Base-by-base conservation (phyloP, 306 rosid genomes). In the Phaseolus lunatus region DNA sequence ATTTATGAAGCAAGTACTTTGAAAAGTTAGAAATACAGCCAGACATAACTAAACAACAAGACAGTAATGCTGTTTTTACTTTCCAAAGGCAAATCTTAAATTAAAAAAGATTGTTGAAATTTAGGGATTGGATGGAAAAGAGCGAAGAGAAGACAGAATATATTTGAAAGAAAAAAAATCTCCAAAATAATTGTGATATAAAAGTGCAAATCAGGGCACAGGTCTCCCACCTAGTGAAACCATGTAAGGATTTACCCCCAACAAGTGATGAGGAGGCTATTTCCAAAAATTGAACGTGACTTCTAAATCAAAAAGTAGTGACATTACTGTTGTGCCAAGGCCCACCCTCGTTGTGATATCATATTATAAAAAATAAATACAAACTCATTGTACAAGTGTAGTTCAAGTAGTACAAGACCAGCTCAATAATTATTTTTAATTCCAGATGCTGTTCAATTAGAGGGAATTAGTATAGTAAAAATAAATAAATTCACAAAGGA, bases 1-100 rank as follows among this genome's bases (percentile, higher is more conserved):
- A 69, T 20, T 5, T 71, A 80, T 49, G 67, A 84, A 67, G 70
- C 66, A 52, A 67, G 62, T 12, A 52, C 18, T 5, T 7, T 56
- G 80, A 65, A 74, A 73, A 26, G 53, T 39, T 22, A 57, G 53
- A 69, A 78, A 56, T 26, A 72, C 68, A 50, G 47, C 72, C 52
- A 58, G 61, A 63, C 71, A 49, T 37, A 37, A 11, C 43, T 37
- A 8, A 37, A 37, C 43, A 37, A 35, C 43, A 37, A 35, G 39
- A 35, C 39, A 35, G 2, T n/a, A 31, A 31, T 31, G n/a, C n/a
- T n/a, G n/a, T n/a, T n/a, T n/a, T n/a, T n/a, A n/a, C n/a, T n/a
- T n/a, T n/a, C n/a, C n/a, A n/a, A n/a, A n/a, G n/a, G n/a, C n/a
- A 35, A 5, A 35, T 35, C 7, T 58, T 22, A 39, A 5, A 43